These are phyloP conservation scores for Lactarius psammicola DNA, from an alignment of 768 basidiomycete genomes.

Conservation along the genomic window DNA sequence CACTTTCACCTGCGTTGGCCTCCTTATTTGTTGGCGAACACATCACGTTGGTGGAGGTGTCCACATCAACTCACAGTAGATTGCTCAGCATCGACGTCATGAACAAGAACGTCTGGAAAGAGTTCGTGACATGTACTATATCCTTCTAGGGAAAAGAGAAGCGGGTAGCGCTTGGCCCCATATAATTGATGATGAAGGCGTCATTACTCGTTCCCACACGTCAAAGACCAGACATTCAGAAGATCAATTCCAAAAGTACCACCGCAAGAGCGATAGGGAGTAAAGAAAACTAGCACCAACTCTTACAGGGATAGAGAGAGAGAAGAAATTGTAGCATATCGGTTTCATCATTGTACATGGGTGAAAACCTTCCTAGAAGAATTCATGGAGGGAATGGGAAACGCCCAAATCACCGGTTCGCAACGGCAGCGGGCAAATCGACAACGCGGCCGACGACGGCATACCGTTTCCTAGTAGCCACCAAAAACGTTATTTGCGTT, in stretches of 20 bases:
- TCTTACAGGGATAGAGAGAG: background rate
- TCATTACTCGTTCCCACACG: background rate
- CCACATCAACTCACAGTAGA: too few species aligned
- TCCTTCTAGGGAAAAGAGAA: background rate
- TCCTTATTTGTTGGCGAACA: too few species aligned
- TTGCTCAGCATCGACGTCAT: too few species aligned
- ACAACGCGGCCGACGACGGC: conserved; percentile 77
- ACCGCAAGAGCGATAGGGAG: background rate
- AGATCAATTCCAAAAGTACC: background rate
- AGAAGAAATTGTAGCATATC: background rate
- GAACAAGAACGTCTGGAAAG: background rate
- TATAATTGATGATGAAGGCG: background rate
- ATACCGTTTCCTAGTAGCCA: conserved; percentile 75
- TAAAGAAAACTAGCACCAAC: background rate
- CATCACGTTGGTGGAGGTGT: too few species aligned
- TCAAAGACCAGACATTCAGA: background rate
- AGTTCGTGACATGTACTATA: background rate
- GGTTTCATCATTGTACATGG: background rate
- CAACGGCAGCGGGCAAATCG: conserved; percentile 47
- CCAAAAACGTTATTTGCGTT: background rate
- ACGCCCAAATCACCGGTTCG: conserved; percentile 26
- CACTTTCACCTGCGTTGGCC: too few species aligned
- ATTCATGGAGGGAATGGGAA: conserved; percentile 19
- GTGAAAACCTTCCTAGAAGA: background rate
- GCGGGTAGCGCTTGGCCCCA: too few species aligned